phyloP scores from a whole-genome alignment of 305 asterid species.

The Fraxinus albicans region DNA sequence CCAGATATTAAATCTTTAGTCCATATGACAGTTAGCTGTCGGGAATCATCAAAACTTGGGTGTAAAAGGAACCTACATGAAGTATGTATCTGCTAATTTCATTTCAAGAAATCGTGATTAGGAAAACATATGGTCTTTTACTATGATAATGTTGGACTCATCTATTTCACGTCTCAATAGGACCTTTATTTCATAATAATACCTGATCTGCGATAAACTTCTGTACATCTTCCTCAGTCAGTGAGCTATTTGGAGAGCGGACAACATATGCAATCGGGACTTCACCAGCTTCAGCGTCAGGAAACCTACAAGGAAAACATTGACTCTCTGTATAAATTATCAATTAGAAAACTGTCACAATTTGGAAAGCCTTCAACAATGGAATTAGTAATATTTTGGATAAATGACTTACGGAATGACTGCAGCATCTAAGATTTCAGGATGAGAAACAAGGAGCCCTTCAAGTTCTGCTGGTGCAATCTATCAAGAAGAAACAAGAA shows the following conservation, averaged over 20 bases:
- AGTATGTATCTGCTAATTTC: background rate
- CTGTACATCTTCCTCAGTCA: constrained; percentile 76
- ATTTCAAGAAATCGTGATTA: background rate
- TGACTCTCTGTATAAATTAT: background rate
- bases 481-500: constrained; percentile 35
- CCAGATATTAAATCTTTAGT: background rate
- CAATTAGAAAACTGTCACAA: background rate
- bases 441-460: constrained; percentile 88
- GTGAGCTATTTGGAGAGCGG: constrained; percentile 74
- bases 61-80: background rate
- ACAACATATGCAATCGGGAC: constrained; percentile 90
- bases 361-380: background rate
- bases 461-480: constrained; percentile 99
- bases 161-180: background rate
- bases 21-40: background rate
- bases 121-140: background rate
- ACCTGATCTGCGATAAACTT: constrained; percentile 89
- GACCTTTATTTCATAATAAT: background rate
- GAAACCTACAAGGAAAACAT: constrained; percentile 50
- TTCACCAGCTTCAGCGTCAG: constrained; percentile 98
- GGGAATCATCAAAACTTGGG: background rate
- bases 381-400: background rate
- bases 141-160: background rate
- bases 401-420: constrained; percentile 77
- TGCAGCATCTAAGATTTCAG: constrained; percentile 88